Evolutionary conservation across 495 filamentous ascomycete genomes (phyloP), one percentile per base, ranked within the genome.

Genomic region (Echria macrotheca): DNA sequence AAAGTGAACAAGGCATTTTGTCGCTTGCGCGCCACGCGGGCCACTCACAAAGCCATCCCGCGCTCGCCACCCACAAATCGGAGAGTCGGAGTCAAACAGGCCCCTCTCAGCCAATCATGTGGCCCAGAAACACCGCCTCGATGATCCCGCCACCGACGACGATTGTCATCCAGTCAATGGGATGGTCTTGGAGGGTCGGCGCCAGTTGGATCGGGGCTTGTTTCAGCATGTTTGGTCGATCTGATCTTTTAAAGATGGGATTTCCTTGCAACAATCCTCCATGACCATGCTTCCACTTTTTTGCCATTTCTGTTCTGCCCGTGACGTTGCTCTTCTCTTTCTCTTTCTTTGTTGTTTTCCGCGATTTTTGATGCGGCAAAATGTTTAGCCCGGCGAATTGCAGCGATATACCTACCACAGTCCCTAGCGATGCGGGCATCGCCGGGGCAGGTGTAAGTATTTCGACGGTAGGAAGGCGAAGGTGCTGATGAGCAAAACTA

Each of bases 401-500:
- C 58, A 69, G 67, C 15, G 22, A 59, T 22, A 61, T 73, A 42
- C 78, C 79, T 5, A 52, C 51, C 10, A 44, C 56, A 2, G 63
- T 70, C 7, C 52, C 65, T 2, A 76, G 73, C 54, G 79, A 82
- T 57, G 67, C 75, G 5, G 79, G 77, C 52, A 75, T 82, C 31
- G 77, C 77, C 10, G 79, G 79, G 29, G 66, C 71, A 32, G 78
- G 78, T 48, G 77, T 81, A 70, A 56, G 75, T 68, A 31, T 31
- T 6, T 31, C 28, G 28, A 6, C 28, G 12, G 28, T 31, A 31
- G 6, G 28, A 6, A 6, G 28, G 7, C 6, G 12, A 31, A 31
- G 6, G 28, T 31, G 28, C 17, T 17, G 15, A 37, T 6, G n/a
- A n/a, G n/a, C n/a, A n/a, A 40, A 8, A 40, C 18, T 19, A 41